A percentile compares a stretch with the other conserved stretches of the same genome.
These are phyloP conservation scores for Cercophora scortea DNA, from an alignment of 495 filamentous ascomycete genomes.

Conservation along the genomic window DNA sequence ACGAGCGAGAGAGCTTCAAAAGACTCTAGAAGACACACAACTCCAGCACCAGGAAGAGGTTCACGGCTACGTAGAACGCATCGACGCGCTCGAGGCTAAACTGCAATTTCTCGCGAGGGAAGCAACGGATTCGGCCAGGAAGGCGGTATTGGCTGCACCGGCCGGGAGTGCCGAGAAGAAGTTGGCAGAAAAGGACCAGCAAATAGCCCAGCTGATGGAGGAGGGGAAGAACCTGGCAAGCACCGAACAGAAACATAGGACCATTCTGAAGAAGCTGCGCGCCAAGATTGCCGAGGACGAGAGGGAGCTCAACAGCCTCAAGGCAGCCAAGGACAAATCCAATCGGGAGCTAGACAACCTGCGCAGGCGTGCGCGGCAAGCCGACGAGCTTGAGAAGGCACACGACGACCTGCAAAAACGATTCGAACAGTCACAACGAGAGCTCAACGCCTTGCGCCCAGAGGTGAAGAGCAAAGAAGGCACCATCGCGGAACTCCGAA, in stretches of 20 bases:
- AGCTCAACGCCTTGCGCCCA: slow-evolving; percentile 56
- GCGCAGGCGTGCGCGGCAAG: slow-evolving; percentile 53
- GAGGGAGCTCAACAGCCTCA: slow-evolving; percentile 55
- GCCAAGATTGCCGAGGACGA: slow-evolving; percentile 51
- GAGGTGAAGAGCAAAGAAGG: slow-evolving; percentile 61
- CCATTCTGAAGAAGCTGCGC: slow-evolving; percentile 76
- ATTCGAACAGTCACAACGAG: slow-evolving; percentile 57
- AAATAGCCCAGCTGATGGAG: slow-evolving; percentile 80
- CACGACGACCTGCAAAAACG: slow-evolving; percentile 56
- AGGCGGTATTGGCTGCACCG: slow-evolving; percentile 50
- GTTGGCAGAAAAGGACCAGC: slow-evolving; percentile 80
- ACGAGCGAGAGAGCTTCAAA: slow-evolving; percentile 31
- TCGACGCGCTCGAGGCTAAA: slow-evolving; percentile 88
- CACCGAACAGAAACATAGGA: slow-evolving; percentile 74
- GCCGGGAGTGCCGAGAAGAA: slow-evolving; percentile 64
- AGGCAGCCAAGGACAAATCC: slow-evolving; percentile 57
- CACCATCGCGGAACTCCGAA: slow-evolving; percentile 61
- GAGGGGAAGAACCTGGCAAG: slow-evolving; percentile 87
- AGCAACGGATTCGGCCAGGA: slow-evolving; percentile 62
- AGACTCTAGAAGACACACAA: slow-evolving; percentile 53
- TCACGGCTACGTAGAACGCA: slow-evolving; percentile 75
- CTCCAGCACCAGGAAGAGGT: slow-evolving; percentile 69
- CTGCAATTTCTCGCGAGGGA: slow-evolving; percentile 78
- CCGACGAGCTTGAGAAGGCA: slow-evolving; percentile 58
- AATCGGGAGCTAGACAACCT: slow-evolving; percentile 53